Base-by-base conservation (phyloP, 257 asterid species). In the Solanum clarkiae region DNA sequence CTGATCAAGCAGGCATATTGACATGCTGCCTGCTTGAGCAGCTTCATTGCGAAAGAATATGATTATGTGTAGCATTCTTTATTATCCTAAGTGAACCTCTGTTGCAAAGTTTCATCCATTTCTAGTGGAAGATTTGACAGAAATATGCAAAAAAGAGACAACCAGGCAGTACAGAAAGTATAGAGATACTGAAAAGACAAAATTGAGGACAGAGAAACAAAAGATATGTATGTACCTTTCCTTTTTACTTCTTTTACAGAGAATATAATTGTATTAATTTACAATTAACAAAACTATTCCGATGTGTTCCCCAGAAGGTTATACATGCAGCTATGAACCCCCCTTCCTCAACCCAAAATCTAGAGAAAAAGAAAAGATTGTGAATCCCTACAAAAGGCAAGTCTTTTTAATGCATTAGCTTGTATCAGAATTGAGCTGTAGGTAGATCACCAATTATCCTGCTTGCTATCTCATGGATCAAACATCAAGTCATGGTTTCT, bases 201-300 rank as follows among this genome's bases (percentile, higher is more conserved):
- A 60, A 47, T 24, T 75, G 26, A 68, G 11, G 44, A 59, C 22
- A 22, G 60, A 44, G 53, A 42, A 82, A 16, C 62, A 53, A 63
- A 45, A 82, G 45, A 62, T 44, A 42, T 45, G 60, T 83, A 66
- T 81, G 22, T 18, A 51, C 66, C 65, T 83, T 82, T 63, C 63
- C 24, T 63, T 47, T 49, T 66, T 49, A 32, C 66, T 32, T 63
- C 13, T 83, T 77, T 51, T 53, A 53, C 83, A 53, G 49, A 51
- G 65, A 83, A 47, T 51, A 83, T 63, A 83, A 83, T 83, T 66
- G 63, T 83, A 71, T 71, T 66, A 53, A 29, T 66, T 49, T 83
- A 83, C 85, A 83, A 26, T 83, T 83, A 83, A 83, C 45, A 66
- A 32, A 83, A 69, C 62, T 45, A 82, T 82, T 82, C 20, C 51